These are phyloP conservation scores for Pythium phragmitis DNA, from an alignment of 352 stramenopile genomes.

Conservation along the genomic window DNA sequence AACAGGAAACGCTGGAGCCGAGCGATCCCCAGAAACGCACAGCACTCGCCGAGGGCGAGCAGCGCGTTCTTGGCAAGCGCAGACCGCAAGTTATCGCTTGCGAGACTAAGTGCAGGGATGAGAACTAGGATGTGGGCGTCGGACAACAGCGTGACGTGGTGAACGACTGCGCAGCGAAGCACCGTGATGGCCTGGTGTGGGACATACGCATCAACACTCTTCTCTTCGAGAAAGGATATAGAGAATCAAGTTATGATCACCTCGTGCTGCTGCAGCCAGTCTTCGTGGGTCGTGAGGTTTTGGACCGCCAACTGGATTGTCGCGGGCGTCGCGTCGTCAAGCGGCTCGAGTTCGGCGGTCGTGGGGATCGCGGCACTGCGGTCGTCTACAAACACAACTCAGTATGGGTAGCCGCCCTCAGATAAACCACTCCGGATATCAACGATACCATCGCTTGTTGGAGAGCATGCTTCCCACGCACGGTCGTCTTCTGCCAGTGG, in stretches of 20 bases:
- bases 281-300: conserved; percentile 32
- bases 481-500: not conserved
- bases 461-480: not conserved
- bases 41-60: conserved; percentile 59
- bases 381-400: conserved; percentile 22
- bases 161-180: conserved; percentile 56
- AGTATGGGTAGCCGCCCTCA: too few species aligned
- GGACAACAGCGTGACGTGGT: conserved; percentile 35
- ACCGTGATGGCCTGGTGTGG: conserved; percentile 36
- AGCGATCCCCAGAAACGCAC: conserved; percentile 36
- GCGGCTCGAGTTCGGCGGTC: conserved; percentile 27
- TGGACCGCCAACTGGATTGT: conserved; percentile 24
- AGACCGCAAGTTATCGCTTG: conserved; percentile 65
- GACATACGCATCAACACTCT: not conserved
- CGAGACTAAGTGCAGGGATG: conserved; percentile 37
- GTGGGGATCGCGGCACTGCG: conserved; percentile 21
- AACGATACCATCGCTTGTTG: not conserved
- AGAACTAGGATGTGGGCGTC: conserved; percentile 27
- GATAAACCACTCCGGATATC: too few species aligned
- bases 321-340: conserved; percentile 9
- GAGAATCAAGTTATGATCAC: conserved; percentile 12
- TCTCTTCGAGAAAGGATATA: not conserved
- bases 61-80: conserved; percentile 72
- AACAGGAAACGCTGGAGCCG: conserved; percentile 19
- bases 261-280: conserved; percentile 71